These are phyloP conservation scores for Taxillus chinensis DNA, from an alignment of 164 flowering plant genomes.

Conservation along the genomic window DNA sequence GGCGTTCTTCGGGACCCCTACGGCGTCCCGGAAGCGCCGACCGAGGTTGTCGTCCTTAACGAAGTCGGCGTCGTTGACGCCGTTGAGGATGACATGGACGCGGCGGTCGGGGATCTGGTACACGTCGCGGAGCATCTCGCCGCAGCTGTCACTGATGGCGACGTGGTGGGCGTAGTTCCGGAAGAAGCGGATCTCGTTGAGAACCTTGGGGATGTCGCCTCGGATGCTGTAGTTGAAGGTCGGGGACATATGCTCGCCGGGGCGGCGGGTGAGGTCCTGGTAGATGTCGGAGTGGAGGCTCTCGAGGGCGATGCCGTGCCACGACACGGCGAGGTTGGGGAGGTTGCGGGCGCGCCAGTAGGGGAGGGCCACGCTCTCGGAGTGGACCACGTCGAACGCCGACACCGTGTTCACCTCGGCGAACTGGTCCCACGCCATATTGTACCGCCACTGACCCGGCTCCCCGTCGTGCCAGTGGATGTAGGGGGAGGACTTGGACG, in stretches of 20 bases:
- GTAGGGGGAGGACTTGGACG: slow-evolving; percentile 12
- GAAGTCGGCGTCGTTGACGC: slow-evolving; percentile 54
- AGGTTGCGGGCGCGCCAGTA: slow-evolving; percentile 48
- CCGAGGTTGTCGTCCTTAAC: slow-evolving; percentile 26
- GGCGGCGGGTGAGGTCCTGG: slow-evolving; percentile 52
- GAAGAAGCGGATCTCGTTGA: slow-evolving; percentile 76
- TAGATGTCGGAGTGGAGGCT: slow-evolving; percentile 59
- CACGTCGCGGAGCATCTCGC: slow-evolving; percentile 76
- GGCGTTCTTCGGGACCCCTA: slow-evolving; percentile 56
- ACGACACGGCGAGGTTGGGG: slow-evolving; percentile 68
- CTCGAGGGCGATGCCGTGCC: slow-evolving; percentile 91
- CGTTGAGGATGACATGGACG: slow-evolving; percentile 84
- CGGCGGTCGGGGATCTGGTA: slow-evolving; percentile 66
- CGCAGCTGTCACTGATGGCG: slow-evolving; percentile 82
- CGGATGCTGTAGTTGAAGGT: slow-evolving; percentile 30
- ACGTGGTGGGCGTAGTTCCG: slow-evolving; percentile 60
- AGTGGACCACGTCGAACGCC: slow-evolving; percentile 75
- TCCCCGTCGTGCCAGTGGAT: slow-evolving; percentile 59
- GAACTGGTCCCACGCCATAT: slow-evolving; percentile 62
- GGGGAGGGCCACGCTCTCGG: slow-evolving; percentile 89
- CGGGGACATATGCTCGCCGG: slow-evolving; percentile 45
- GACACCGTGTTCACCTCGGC: slow-evolving; percentile 30
- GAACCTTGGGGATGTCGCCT: slow-evolving; percentile 49
- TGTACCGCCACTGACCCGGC: slow-evolving; percentile 56
- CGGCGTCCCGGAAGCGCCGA: slow-evolving; percentile 25